Conservation (phyloP, 306 rosid species). For the peach (Prunus persica) region Prunus_persica_NCBIv2 NC_034009.1:15824001-15824500, state of each 20-base stretch:
- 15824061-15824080: slow-evolving; percentile 28
- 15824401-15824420: slow-evolving; percentile 91
- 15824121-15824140: neutral
- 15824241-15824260: slow-evolving; percentile 56
- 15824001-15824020: slow-evolving; percentile 31
- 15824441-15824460: neutral
- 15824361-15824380: slow-evolving; percentile 96
- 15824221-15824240: slow-evolving; percentile 82
- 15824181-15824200: slow-evolving; percentile 63
- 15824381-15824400: slow-evolving; percentile 87
- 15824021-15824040: slow-evolving; percentile 52
- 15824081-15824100: neutral
- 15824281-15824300: neutral
- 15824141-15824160: neutral
- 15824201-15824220: slow-evolving; percentile 75
- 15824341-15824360: slow-evolving; percentile 57
- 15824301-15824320: neutral
- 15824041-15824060: slow-evolving; percentile 56
- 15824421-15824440: neutral
- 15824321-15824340: neutral
- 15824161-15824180: slow-evolving; percentile 2
- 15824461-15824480: neutral
- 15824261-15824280: neutral
- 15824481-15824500: neutral
- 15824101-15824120: neutral